These are phyloP conservation scores for Xylariales sp. DNA, from an alignment of 2,329 filamentous ascomycete genomes.

Conservation along the genomic window DNA sequence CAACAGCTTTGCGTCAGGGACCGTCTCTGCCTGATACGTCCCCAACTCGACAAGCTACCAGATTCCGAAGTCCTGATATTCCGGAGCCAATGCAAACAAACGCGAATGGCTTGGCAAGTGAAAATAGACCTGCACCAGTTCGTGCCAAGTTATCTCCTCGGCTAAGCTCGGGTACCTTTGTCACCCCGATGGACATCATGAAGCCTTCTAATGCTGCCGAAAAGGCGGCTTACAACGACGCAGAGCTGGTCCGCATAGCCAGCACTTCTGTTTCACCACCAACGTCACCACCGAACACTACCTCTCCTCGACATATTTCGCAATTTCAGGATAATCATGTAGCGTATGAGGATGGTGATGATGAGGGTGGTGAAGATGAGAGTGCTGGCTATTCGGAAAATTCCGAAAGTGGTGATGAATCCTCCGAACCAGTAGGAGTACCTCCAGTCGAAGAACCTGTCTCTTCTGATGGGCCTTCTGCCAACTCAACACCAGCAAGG, in stretches of 20 bases:
- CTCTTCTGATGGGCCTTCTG: conserved; percentile 6
- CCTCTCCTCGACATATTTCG: conserved; percentile 19
- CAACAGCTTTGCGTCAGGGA: conserved; percentile 10
- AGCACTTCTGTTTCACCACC: conserved; percentile 23
- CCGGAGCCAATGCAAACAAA: conserved; percentile 29
- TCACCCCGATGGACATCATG: conserved; percentile 28
- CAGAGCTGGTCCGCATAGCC: conserved; percentile 19
- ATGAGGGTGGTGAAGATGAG: conserved; percentile 1
- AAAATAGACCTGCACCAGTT: conserved; percentile 19
- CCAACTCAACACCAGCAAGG: conserved; percentile 7
- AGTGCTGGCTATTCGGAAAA: neutral
- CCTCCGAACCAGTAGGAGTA: neutral
- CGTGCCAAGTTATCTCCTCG: conserved; percentile 25
- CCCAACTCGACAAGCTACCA: conserved; percentile 6
- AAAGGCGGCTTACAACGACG: conserved; percentile 27
- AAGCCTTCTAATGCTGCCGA: conserved; percentile 26
- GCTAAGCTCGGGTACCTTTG: conserved; percentile 22
- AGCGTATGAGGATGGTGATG: neutral
- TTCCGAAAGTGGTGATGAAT: neutral
- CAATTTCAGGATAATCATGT: neutral
- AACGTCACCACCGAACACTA: conserved; percentile 20
- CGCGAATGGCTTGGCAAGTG: conserved; percentile 13
- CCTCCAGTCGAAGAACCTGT: neutral
- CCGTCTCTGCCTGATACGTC: conserved; percentile 17
- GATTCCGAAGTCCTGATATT: conserved; percentile 30